Evolutionary conservation across 768 basidiomycete species (phyloP).

Genomic region (Lactarius quietus): DNA sequence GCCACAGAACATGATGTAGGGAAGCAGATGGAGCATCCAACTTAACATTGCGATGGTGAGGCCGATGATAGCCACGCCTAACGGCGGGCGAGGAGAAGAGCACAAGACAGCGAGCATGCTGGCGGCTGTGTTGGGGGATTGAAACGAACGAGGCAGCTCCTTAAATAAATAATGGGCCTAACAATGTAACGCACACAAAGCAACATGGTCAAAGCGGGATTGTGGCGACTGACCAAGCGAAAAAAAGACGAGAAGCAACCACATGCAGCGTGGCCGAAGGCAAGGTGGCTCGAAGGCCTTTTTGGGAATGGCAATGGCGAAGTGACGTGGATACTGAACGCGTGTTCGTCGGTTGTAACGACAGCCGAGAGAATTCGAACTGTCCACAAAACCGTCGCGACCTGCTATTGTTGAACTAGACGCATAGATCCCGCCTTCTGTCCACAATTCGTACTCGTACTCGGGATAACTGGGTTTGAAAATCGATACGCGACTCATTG

Average conservation of each 20-base stretch:
- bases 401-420: neutral
- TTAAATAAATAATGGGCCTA: constrained; percentile 3
- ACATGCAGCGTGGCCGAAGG: neutral
- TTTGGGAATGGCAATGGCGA: neutral
- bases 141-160: neutral
- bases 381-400: no score
- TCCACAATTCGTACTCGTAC: neutral
- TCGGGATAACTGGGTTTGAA: constrained; percentile 8
- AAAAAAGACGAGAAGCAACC: neutral
- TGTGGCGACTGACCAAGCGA: constrained; percentile 13
- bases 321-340: neutral
- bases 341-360: neutral
- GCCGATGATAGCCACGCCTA: constrained; percentile 18
- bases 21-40: constrained; percentile 15
- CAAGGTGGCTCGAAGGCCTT: neutral
- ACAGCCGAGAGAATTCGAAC: neutral
- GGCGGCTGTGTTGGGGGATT: neutral
- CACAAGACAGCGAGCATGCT: constrained; percentile 18
- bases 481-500: neutral
- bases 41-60: constrained; percentile 6
- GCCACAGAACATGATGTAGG: constrained; percentile 8
- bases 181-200: neutral
- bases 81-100: constrained; percentile 8
- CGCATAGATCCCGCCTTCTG: neutral
- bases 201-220: neutral